These are phyloP conservation scores for Microbotryum intermedium DNA, from an alignment of 1,284 basidiomycete genomes.

Conservation along the genomic window DNA sequence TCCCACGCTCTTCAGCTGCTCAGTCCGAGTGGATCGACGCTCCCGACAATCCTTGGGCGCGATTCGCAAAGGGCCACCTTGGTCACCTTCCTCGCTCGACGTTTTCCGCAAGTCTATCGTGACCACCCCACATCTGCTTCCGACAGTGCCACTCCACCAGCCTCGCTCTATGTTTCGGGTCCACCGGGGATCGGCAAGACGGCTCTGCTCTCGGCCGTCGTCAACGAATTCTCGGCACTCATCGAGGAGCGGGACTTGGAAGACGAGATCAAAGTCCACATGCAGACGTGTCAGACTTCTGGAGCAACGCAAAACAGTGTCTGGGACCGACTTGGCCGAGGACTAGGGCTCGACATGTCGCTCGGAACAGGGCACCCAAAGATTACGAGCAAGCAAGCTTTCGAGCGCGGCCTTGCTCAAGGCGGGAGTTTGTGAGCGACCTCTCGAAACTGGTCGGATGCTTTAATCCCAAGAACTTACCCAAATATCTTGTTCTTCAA, in stretches of 20 bases:
- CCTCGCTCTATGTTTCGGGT: constrained; percentile 42
- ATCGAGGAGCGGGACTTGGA: constrained; percentile 5
- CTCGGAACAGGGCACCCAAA: constrained; percentile 1
- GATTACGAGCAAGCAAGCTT: constrained; percentile 18
- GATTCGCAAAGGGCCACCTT: constrained; percentile 34
- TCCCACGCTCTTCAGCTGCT: too few relatives aligned
- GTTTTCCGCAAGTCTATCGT: constrained; percentile 15
- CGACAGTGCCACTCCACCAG: not conserved
- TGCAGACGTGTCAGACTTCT: constrained; percentile 42
- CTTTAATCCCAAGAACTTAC: not conserved
- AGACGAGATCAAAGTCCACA: constrained; percentile 29
- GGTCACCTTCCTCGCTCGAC: constrained; percentile 33
- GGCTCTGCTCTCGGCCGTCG: constrained; percentile 38
- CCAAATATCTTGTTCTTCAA: constrained; percentile 8
- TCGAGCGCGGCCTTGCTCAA: constrained; percentile 14
- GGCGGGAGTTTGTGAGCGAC: constrained; percentile 23
- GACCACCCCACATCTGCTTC: not conserved
- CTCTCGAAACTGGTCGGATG: not conserved
- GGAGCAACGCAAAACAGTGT: constrained; percentile 22
- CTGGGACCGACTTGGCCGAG: constrained; percentile 32
- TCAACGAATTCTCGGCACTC: constrained; percentile 31
- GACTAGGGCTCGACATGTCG: constrained; percentile 9
- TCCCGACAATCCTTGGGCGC: constrained; percentile 33
- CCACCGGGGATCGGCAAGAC: constrained; percentile 44
- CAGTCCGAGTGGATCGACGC: too few relatives aligned